Evolutionary conservation across 192 early-diverging fungal species (phyloP).

Genomic region (Entomortierella lignicola): DNA sequence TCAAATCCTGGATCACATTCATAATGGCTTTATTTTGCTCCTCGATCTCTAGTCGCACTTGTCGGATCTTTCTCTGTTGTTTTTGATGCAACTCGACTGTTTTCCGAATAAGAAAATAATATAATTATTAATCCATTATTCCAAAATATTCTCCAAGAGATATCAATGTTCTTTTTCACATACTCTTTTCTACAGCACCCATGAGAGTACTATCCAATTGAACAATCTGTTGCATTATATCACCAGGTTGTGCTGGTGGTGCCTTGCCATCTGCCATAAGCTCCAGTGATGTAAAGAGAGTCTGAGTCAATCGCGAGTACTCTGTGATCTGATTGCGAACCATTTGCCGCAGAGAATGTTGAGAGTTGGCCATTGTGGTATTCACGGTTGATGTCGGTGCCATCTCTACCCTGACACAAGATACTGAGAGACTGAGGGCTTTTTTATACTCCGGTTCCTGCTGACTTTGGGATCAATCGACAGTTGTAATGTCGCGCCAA

Average conservation of each 20-base stretch:
- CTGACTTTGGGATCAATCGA: too few species aligned
- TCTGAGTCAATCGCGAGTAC: conserved; percentile 43
- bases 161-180: not conserved
- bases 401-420: not conserved
- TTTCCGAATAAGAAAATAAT: not conserved
- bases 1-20: conserved; percentile 48
- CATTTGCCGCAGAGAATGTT: conserved; percentile 43
- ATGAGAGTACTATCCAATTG: conserved; percentile 57
- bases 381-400: not conserved
- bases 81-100: conserved; percentile 63
- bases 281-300: conserved; percentile 29
- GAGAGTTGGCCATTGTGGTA: conserved; percentile 2
- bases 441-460: not conserved
- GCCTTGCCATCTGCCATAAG: conserved; percentile 28
- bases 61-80: conserved; percentile 57
- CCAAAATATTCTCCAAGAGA: not conserved
- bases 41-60: conserved; percentile 62
- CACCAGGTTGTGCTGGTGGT: conserved; percentile 34
- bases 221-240: conserved; percentile 54
- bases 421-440: not conserved
- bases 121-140: not conserved
- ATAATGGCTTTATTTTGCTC: conserved; percentile 55
- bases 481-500: too few species aligned
- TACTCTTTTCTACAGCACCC: conserved; percentile 63
- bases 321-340: conserved; percentile 47